Base-by-base conservation (phyloP, 371 early-diverging fungal genomes). In the Mortierella sp. region DNA sequence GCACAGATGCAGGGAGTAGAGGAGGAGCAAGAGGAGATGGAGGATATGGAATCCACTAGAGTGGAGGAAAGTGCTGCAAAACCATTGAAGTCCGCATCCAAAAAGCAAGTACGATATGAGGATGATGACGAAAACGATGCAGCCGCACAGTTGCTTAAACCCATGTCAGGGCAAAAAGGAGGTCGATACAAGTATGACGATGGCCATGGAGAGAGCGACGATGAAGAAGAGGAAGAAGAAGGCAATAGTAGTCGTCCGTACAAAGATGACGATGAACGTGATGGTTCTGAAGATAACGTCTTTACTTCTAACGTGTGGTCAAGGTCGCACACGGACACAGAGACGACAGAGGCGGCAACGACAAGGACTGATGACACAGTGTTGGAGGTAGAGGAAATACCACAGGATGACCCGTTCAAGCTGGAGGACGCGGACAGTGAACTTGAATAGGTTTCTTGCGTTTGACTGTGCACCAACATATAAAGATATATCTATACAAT, bases 81-180 rank as follows among this genome's bases (percentile, higher is more conserved):
- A 19, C 49, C 61, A 21, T 39, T 72, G 56, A 65, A 55, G 19
- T 46, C 64, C 14, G 50, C 59, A 47, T 17, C 43, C 1, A 43
- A 31, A 5, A 34, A 50, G 28, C 39, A 56, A 24, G 53, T 34
- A 12, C 47, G 65, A 46, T 60, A 60, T 32, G 2, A 41, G 51
- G 65, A 72, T 23, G 64, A 64, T 21, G 51, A 50, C 9, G 72
- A 57, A n/a, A 62, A 60, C 6, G 71, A 58, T 15, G 70, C 53
- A 3, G 59, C 30, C 17, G 27, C 44, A 37, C 0, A 44, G 56
- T 12, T 55, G 54, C 1, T 37, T 55, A 21, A 41, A 26, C 6
- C 9, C 43, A 58, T 39, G 34, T 12, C 28, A 37, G 8, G 37
- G 24, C 27, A 39, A 23, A 46, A 27, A 15, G 60, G 37, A 17